Conservation (phyloP, 768 basidiomycete species). For the Boletus huronensis region DNA sequence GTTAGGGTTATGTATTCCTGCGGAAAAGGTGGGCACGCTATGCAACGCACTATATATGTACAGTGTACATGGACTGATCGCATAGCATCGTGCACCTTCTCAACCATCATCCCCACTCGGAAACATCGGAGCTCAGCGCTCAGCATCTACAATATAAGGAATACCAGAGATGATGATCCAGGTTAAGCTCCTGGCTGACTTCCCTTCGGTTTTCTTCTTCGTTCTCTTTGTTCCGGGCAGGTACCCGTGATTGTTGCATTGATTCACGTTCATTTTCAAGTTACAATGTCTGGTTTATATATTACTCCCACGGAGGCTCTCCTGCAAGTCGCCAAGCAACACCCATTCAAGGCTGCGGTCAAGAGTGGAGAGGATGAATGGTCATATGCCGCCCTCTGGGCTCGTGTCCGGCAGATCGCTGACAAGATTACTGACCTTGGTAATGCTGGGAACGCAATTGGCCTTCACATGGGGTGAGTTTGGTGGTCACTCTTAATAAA, state of each 20-base stretch:
- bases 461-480: slow-evolving; percentile 27
- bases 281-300: slow-evolving; percentile 13
- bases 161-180: neutral
- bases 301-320: slow-evolving; percentile 31
- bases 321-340: slow-evolving; percentile 27
- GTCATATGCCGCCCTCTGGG: slow-evolving; percentile 33
- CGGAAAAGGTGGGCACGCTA: too few relatives aligned
- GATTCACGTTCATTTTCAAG: slow-evolving; percentile 6
- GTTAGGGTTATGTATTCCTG: neutral
- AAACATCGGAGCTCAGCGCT: neutral
- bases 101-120: slow-evolving; percentile 5
- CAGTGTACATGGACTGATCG: neutral
- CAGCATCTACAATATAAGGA: slow-evolving; percentile 7
- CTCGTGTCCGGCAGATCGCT: slow-evolving; percentile 27
- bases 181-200: slow-evolving; percentile 24
- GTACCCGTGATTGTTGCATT: slow-evolving; percentile 10
- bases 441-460: slow-evolving; percentile 17
- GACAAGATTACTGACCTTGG: slow-evolving; percentile 18
- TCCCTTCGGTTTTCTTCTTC: slow-evolving; percentile 11
- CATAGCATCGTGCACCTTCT: neutral
- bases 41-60: neutral
- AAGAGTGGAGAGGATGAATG: slow-evolving; percentile 20
- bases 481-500: neutral
- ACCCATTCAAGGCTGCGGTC: slow-evolving; percentile 24
- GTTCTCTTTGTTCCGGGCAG: slow-evolving; percentile 16